Conservation (phyloP, 106 monocot genomes). For the Phalaenopsis equestris region DNA sequence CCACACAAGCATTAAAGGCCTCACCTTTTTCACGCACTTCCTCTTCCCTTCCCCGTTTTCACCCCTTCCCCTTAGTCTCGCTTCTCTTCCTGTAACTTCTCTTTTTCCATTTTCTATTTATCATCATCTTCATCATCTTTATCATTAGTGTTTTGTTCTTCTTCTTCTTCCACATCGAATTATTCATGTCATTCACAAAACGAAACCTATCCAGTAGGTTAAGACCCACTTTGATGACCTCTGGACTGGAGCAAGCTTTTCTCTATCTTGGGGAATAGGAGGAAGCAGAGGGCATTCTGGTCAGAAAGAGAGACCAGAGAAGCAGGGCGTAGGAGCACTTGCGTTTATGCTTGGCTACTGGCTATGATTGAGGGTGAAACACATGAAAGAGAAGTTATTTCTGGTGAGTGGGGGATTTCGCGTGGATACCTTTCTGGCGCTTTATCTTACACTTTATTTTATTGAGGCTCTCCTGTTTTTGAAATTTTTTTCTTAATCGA, state of each 20-base stretch:
- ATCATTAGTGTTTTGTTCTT: neutral
- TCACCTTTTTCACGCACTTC: neutral
- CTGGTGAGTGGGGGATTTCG: conserved; percentile 11
- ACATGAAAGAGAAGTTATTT: conserved; percentile 2
- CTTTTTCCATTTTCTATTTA: neutral
- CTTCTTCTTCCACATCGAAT: neutral
- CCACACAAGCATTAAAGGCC: neutral
- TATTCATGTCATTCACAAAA: neutral
- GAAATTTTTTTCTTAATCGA: neutral
- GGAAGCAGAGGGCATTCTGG: conserved; percentile 12
- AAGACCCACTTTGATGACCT: conserved; percentile 6
- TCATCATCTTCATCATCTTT: neutral
- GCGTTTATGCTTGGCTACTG: conserved; percentile 22
- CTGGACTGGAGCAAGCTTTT: conserved; percentile 4
- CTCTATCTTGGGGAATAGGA: conserved; percentile 2
- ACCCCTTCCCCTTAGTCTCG: conserved; percentile 1
- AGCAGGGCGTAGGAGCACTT: conserved; percentile 5
- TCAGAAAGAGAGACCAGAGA: neutral
- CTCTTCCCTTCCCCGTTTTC: neutral
- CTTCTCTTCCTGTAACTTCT: conserved; percentile 1
- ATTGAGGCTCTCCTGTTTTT: conserved; percentile 2
- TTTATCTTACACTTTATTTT: conserved; percentile 2
- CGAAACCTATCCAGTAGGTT: neutral
- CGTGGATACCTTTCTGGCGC: conserved; percentile 18
- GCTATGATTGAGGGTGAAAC: conserved; percentile 14